Evolutionary conservation across 495 filamentous ascomycete species (phyloP).

Genomic region (Venustampulla echinocandica): DNA sequence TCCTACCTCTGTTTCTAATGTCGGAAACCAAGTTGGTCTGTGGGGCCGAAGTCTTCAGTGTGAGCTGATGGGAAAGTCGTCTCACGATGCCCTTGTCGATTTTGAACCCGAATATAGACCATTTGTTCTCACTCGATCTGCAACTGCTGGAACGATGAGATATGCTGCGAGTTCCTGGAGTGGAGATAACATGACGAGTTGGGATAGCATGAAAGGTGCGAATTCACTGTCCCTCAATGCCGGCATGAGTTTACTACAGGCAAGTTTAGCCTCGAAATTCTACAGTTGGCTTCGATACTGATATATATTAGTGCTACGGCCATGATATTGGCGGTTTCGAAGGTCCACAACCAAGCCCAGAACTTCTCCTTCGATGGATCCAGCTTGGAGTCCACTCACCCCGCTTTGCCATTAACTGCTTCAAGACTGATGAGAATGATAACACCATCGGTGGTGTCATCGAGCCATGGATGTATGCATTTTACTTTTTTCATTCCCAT

Average conservation of each 20-base stretch:
- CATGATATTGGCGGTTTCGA: constrained; percentile 69
- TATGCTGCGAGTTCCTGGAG: constrained; percentile 62
- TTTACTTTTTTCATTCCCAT: too few relatives aligned
- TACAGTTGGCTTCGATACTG: not conserved
- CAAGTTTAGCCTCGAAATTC: constrained; percentile 16
- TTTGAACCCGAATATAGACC: constrained; percentile 46
- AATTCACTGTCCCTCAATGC: constrained; percentile 58
- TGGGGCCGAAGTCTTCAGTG: constrained; percentile 58
- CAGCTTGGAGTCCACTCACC: constrained; percentile 60
- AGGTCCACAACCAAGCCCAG: constrained; percentile 57
- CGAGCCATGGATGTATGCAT: constrained; percentile 67
- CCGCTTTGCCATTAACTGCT: constrained; percentile 67
- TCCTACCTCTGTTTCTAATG: not conserved
- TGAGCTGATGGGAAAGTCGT: constrained; percentile 57
- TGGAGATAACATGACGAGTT: constrained; percentile 56
- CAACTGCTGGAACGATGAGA: constrained; percentile 57
- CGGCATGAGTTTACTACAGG: constrained; percentile 53
- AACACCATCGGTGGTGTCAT: constrained; percentile 58
- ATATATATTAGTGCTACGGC: constrained; percentile 46
- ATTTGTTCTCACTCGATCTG: constrained; percentile 58
- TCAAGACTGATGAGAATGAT: constrained; percentile 55
- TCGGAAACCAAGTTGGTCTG: constrained; percentile 37
- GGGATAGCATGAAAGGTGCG: constrained; percentile 59
- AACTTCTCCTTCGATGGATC: constrained; percentile 61
- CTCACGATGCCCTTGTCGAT: constrained; percentile 52